These are phyloP conservation scores for Kwoniella sp. DNA, from an alignment of 768 basidiomycete genomes.

Conservation along the genomic window DNA sequence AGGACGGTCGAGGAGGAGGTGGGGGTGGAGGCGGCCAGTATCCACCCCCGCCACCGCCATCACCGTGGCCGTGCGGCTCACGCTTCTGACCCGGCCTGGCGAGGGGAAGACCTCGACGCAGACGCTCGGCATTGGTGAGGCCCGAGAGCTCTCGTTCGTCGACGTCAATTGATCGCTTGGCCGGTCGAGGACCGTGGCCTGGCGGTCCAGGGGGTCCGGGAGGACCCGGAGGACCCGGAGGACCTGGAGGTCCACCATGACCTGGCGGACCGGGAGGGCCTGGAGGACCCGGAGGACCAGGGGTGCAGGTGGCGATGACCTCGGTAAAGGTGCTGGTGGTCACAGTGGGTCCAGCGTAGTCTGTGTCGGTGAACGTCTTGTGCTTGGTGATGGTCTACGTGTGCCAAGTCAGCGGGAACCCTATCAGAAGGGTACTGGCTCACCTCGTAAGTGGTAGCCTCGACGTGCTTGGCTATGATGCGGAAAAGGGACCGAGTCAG, in stretches of 20 bases:
- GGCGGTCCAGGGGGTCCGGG: too few species aligned
- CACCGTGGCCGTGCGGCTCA: neutral
- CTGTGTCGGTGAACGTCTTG: neutral
- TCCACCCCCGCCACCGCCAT: neutral
- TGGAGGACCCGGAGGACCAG: neutral
- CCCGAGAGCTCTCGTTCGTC: slow-evolving; percentile 9
- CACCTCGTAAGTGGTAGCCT: slow-evolving; percentile 1
- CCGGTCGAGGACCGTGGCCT: too few species aligned
- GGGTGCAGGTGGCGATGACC: slow-evolving; percentile 3
- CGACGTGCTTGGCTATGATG: slow-evolving; percentile 5
- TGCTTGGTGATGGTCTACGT: slow-evolving; percentile 8
- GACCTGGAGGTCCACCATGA: neutral
- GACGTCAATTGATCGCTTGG: slow-evolving; percentile 7
- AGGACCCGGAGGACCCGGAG: too few species aligned
- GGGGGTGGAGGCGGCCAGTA: too few species aligned
- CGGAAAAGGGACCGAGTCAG: neutral
- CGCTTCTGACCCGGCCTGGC: slow-evolving; percentile 2
- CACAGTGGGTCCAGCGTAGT: neutral
- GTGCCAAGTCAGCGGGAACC: neutral
- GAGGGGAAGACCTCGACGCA: slow-evolving; percentile 17
- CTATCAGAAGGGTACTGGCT: neutral
- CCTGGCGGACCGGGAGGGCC: neutral
- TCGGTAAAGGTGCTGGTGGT: slow-evolving; percentile 6
- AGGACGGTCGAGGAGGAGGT: slow-evolving; percentile 6
- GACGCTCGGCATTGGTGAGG: slow-evolving; percentile 18